These are phyloP conservation scores for Wickerhamia fluorescens DNA, from an alignment of 805 yeast genomes.

Conservation along the genomic window DNA sequence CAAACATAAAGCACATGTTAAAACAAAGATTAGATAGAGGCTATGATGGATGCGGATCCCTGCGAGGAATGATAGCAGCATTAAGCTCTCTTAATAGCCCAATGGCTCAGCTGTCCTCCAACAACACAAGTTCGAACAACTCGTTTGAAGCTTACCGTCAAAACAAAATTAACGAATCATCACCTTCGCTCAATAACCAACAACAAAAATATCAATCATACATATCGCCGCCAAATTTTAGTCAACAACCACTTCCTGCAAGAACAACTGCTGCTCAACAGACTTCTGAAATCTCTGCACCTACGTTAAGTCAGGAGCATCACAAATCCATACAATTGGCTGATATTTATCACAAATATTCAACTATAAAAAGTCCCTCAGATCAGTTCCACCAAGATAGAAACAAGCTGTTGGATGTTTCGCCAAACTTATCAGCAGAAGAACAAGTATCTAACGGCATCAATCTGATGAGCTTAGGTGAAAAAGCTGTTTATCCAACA, in stretches of 20 bases:
- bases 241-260: too few species aligned
- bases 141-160: not conserved
- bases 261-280: too few species aligned
- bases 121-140: conserved; percentile 1
- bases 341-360: conserved; percentile 38
- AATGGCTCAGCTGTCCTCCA: conserved; percentile 16
- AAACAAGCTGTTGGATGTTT: conserved; percentile 30
- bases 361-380: conserved; percentile 32
- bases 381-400: conserved; percentile 31
- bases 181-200: too few species aligned
- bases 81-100: conserved; percentile 44
- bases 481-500: conserved; percentile 28
- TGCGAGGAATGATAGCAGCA: conserved; percentile 56
- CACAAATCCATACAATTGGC: conserved; percentile 34
- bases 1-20: conserved; percentile 22
- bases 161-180: not conserved
- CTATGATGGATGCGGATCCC: conserved; percentile 72
- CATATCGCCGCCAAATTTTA: too few species aligned
- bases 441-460: conserved; percentile 26
- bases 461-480: conserved; percentile 19
- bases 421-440: conserved; percentile 28
- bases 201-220: too few species aligned
- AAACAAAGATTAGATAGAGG: conserved; percentile 37
- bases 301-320: too few species aligned
- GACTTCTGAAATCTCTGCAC: too few species aligned